Base-by-base conservation (phyloP, 2,329 filamentous ascomycete species). In the Pseudocercospora musae region DNA sequence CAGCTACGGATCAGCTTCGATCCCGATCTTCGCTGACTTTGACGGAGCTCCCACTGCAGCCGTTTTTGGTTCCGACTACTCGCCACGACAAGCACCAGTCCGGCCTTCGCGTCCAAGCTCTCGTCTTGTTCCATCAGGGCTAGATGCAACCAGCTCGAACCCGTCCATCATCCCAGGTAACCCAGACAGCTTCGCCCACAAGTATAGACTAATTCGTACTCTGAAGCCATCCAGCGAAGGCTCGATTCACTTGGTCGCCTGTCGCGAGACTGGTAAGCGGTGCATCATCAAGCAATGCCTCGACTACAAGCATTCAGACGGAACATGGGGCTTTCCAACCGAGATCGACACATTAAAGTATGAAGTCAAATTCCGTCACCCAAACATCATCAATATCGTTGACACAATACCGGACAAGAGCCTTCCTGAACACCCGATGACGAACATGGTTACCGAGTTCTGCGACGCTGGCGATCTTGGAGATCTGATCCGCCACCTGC, bases 381-480 rank as follows among this genome's bases (percentile, higher is more conserved):
- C 58, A n/a, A 63, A 63, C 20, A 60, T 63, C 21, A 60, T 63
- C 29, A 42, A 55, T 15, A 46, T 63, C 44, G 49, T 54, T 27
- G 57, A 48, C 25, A 56, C 46, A 18, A 55, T 60, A 8, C 52
- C 52, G n/a, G 52, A 54, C 27, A 37, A 54, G 10, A 59, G 53
- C 1, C 37, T 60, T 21, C 57, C 56, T 3, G 7, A 31, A 2
- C 18, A 58, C 6, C 52, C 37, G 29, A 49, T 46, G 10, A 58
- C 58, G 13, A 62, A 66, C 33, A 62, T 70, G 29, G 59, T 66
- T 4, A 59, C 63, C 0, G 67, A 69, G 13, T 71, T 62, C 57
- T 69, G 65, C 49, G 56, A 66, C 9, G 67, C 59, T n/a, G 71
- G 71, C 6, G 70, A 72, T 31, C 25, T 72, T 1, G 20, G 49